phyloP scores from a whole-genome alignment of 2,329 filamentous ascomycete species.

The Akanthomyces lecanii region DNA sequence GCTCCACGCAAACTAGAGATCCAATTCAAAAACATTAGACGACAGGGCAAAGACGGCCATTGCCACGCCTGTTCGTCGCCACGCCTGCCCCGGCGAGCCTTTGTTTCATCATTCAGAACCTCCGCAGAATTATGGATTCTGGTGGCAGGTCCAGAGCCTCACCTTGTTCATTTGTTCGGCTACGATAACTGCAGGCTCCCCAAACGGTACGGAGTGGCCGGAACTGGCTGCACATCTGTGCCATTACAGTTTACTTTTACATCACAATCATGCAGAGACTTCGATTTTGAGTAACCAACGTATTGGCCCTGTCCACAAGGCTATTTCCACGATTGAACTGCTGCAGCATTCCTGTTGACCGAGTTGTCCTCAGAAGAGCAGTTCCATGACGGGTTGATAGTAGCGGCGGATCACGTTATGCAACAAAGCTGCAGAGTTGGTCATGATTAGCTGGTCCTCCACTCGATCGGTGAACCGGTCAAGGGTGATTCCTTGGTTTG shows the following conservation, averaged over 20 bases:
- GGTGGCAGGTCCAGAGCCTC: background rate
- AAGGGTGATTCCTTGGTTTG: slow-evolving; percentile 1
- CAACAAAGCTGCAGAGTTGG: background rate
- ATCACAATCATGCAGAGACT: background rate
- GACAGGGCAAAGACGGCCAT: background rate
- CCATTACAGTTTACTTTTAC: background rate
- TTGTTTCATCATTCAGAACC: background rate
- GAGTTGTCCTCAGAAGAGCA: background rate
- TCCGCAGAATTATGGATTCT: background rate
- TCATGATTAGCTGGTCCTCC: background rate
- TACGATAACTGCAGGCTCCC: background rate
- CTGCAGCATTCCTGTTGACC: background rate
- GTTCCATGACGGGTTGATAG: background rate
- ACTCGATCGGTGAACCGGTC: background rate
- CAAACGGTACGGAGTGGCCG: no score
- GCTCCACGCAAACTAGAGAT: background rate
- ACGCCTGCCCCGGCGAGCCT: background rate
- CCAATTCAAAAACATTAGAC: background rate
- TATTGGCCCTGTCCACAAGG: background rate
- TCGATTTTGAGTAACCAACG: no score
- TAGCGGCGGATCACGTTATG: background rate
- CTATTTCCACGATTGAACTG: background rate
- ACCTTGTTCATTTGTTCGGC: background rate
- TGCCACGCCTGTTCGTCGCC: background rate
- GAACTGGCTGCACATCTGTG: background rate